Evolutionary conservation across 164 flowering plant species (phyloP).

Genomic region (Umbilicus rupestris): DNA sequence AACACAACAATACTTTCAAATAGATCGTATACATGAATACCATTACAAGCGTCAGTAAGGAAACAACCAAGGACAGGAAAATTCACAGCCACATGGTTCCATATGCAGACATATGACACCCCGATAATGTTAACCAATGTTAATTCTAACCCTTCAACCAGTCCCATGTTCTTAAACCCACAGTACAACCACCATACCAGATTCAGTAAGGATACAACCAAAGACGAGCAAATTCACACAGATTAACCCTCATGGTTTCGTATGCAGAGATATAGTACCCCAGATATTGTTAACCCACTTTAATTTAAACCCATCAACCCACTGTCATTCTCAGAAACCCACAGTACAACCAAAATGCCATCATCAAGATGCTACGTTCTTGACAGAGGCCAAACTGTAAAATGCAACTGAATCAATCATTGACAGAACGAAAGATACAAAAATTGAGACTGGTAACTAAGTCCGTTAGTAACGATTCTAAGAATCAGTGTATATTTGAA

Average conservation of each 20-base stretch:
- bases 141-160: neutral
- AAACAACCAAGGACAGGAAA: neutral
- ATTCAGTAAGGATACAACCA: too few species aligned
- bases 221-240: neutral
- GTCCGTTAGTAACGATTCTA: too few species aligned
- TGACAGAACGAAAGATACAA: slow-evolving; percentile 21
- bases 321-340: slow-evolving; percentile 21
- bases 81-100: neutral
- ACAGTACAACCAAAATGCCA: slow-evolving; percentile 31
- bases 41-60: neutral
- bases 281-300: neutral
- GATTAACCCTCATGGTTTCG: neutral
- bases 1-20: neutral
- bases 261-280: too few species aligned
- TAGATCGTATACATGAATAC: neutral
- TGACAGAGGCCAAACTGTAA: slow-evolving; percentile 73
- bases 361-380: slow-evolving; percentile 56
- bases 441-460: slow-evolving; percentile 17
- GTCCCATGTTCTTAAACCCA: neutral
- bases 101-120: neutral
- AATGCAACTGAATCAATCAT: slow-evolving; percentile 45
- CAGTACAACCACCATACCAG: neutral
- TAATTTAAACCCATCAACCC: slow-evolving; percentile 11
- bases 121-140: neutral
- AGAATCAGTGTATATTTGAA: too few species aligned